Base-by-base conservation (phyloP, 305 asterid species). In the Fraxinus nigra region DNA sequence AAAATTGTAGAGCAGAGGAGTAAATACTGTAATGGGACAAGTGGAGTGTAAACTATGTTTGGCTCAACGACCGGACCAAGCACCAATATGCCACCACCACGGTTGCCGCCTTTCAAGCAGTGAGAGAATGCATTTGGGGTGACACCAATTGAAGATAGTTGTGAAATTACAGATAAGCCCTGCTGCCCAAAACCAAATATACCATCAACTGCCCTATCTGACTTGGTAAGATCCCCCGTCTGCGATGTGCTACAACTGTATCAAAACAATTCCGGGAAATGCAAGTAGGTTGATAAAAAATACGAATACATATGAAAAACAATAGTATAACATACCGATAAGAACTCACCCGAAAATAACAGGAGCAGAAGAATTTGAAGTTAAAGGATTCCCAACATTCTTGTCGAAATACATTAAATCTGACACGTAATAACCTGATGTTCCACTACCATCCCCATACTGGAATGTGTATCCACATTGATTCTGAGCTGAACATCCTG, bases 371-470 rank as follows among this genome's bases (percentile, higher is more conserved):
- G 89, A 80, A 83, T 88, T 89, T 10, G 85, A 65, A 2, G 26
- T 83, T 83, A 79, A 24, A 38, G 88, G 65, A 78, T 54, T 85
- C 78, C 88, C 93, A 69, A 61, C 81, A 6, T 85, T 74, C 0
- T 87, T 76, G 54, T 87, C 85, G 4, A 90, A 87, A 82, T 88
- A 87, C 87, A 90, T 84, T 37, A 77, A 80, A 75, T 90, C 91
- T 1, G 91, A 81, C 51, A 88, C 82, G 30, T 88, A 90, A 82
- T 79, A 84, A 43, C 93, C 93, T 13, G 93, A 88, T 11, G 93
- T 88, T 46, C 89, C 93, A 77, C 91, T 90, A 34, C 90, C 90
- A 83, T 90, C 93, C 72, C 88, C 93, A 70, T 88, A 90, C 76
- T 84, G 88, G 86, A 88, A 90, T 0, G 85, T 78, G 77, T 90